A percentile compares a stretch with the other conserved stretches of the same genome.
These are phyloP conservation scores for Ananas comosus DNA, from an alignment of 176 grass and related monocot species.

Conservation along the genomic window DNA sequence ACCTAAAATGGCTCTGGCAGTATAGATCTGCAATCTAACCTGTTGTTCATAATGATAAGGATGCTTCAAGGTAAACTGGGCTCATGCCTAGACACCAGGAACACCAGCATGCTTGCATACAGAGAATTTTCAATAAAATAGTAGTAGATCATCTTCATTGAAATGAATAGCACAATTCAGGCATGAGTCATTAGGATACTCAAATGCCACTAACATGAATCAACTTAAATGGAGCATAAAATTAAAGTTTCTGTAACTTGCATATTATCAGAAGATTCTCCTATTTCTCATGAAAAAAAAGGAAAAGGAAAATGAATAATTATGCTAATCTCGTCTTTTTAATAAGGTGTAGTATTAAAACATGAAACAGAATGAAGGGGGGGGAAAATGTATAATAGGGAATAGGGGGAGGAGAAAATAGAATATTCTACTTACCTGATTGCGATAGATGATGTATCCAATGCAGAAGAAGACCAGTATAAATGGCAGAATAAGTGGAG, in stretches of 20 bases:
- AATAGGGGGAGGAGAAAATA: constrained; percentile 3
- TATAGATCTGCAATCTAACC: too few relatives aligned
- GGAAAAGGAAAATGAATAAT: too few relatives aligned
- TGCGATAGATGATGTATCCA: constrained; percentile 86
- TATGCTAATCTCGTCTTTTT: too few relatives aligned
- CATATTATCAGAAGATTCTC: too few relatives aligned
- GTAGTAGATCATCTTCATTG: neutral
- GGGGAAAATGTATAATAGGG: too few relatives aligned
- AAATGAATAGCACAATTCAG: neutral
- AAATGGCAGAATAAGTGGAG: constrained; percentile 86
- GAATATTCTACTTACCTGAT: constrained; percentile 53
- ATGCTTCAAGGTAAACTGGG: too few relatives aligned
- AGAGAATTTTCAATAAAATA: neutral
- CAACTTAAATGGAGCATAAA: too few relatives aligned
- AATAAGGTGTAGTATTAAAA: neutral
- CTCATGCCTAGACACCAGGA: too few relatives aligned
- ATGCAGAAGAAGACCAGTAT: constrained; percentile 81
- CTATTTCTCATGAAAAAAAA: too few relatives aligned
- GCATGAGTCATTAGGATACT: neutral
- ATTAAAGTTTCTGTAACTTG: too few relatives aligned
- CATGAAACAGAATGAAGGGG: neutral
- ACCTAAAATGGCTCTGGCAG: too few relatives aligned
- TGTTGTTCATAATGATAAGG: too few relatives aligned
- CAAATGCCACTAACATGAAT: neutral
- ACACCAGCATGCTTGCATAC: neutral